Evolutionary conservation across 2,329 filamentous ascomycete genomes (phyloP).

Genomic region (Talaromyces sp.): DNA sequence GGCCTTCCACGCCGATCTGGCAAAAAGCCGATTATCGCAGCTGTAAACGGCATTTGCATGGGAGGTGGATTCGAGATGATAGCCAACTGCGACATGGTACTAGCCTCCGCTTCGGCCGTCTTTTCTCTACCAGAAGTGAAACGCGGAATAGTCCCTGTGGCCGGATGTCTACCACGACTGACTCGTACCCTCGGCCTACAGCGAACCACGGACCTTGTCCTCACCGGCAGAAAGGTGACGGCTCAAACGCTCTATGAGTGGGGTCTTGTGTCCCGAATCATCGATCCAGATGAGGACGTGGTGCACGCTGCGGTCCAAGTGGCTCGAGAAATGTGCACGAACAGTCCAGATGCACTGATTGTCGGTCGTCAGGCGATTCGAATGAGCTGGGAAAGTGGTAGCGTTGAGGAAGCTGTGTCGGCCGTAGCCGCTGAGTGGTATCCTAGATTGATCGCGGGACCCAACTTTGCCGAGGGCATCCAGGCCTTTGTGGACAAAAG

Average conservation of each 20-base stretch:
- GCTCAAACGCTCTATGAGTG: slow-evolving; percentile 58
- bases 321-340: slow-evolving; percentile 54
- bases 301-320: slow-evolving; percentile 51
- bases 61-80: slow-evolving; percentile 75
- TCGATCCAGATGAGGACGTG: slow-evolving; percentile 33
- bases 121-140: slow-evolving; percentile 70
- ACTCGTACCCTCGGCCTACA: slow-evolving; percentile 62
- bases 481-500: slow-evolving; percentile 67
- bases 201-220: slow-evolving; percentile 65
- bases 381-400: slow-evolving; percentile 61
- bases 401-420: slow-evolving; percentile 55
- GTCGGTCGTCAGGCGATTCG: slow-evolving; percentile 61
- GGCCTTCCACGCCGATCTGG: slow-evolving; percentile 58
- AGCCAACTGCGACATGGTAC: slow-evolving; percentile 65
- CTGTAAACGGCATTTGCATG: slow-evolving; percentile 69
- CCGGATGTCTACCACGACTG: slow-evolving; percentile 64
- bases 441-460: slow-evolving; percentile 52
- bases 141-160: slow-evolving; percentile 65
- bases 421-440: slow-evolving; percentile 53
- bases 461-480: slow-evolving; percentile 68
- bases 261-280: slow-evolving; percentile 66
- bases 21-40: slow-evolving; percentile 70
- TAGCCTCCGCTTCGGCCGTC: slow-evolving; percentile 44
- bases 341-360: slow-evolving; percentile 66
- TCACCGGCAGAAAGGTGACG: slow-evolving; percentile 57